Base-by-base conservation (phyloP, 2,329 filamentous ascomycete genomes). In the Furcasterigmium furcatum region DNA sequence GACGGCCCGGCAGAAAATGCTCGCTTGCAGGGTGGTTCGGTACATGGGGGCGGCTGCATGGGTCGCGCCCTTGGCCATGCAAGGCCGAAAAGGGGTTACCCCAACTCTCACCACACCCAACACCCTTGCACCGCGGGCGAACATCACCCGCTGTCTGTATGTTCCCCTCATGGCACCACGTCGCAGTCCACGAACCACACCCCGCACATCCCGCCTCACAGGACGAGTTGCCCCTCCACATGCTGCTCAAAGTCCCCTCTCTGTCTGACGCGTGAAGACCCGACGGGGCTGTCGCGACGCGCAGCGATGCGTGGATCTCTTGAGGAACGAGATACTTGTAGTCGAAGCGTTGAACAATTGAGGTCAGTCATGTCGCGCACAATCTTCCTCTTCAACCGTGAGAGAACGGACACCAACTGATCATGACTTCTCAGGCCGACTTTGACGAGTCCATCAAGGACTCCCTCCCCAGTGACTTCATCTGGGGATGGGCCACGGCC, bases 401-500 rank as follows among this genome's bases (percentile, higher is more conserved):
- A n/a, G 24, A 12, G 24, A 27, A 7, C 24, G 24, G 24, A 7
- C 24, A 7, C 12, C 7, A 18, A 36, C 19, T 25, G 41, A 9
- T 20, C n/a, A 51, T 56, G 55, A 35, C 47, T n/a, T 44, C 44
- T 22, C 46, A 39, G 18, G 39, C 38, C 22, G 54, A 57, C 5
- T 58, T 60, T 29, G 58, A 60, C 41, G 47, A 53, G 3, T 47
- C 56, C 42, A 46, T 60, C 46, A 57, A 55, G 34, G 57, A 57
- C 46, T 46, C 54, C 12, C 55, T 68, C 13, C 61, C 60, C 4
- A 43, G 60, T 18, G 61, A 66, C 44, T 68, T 68, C 47, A 55
- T 61, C 39, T 70, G 64, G 64, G 67, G 67, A 20, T 70, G 61
- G 45, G 67, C 67, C 16, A 71, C 67, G 0, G 65, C 67, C 2